Conservation (phyloP, 305 asterid species). For the Euphrasia arctica region DNA sequence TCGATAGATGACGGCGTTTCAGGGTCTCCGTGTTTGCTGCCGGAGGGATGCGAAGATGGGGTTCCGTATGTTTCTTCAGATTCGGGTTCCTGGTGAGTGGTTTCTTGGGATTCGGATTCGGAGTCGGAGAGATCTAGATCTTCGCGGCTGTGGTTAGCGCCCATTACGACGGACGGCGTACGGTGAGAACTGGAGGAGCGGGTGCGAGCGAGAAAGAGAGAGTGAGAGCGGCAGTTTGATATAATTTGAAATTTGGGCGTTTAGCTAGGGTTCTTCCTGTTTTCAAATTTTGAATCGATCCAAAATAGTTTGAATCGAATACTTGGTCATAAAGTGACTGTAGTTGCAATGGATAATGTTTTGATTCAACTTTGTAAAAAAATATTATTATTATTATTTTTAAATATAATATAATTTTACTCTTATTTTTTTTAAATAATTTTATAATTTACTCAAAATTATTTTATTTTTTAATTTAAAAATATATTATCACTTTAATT, state of each 20-base stretch:
- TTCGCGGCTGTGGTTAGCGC: constrained; percentile 79
- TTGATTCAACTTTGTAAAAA: too few relatives aligned
- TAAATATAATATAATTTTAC: too few relatives aligned
- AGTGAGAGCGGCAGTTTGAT: constrained; percentile 44
- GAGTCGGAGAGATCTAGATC: constrained; percentile 73
- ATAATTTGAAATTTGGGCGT: constrained; percentile 31
- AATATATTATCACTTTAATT: too few relatives aligned
- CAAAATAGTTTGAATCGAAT: too few relatives aligned
- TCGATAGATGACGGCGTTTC: constrained; percentile 71
- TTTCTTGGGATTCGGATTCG: constrained; percentile 54
- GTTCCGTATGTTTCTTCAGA: constrained; percentile 58
- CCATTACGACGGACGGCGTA: constrained; percentile 55
- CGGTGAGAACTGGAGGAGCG: not conserved
- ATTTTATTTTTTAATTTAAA: too few relatives aligned
- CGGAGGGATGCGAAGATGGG: constrained; percentile 57
- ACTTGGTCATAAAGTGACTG: too few relatives aligned
- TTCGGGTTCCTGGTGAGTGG: constrained; percentile 40
- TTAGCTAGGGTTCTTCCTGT: constrained; percentile 21
- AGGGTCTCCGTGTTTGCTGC: constrained; percentile 34
- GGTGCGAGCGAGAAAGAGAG: constrained; percentile 20
- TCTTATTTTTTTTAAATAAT: too few relatives aligned
- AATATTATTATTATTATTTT: too few relatives aligned
- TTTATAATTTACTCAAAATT: too few relatives aligned
- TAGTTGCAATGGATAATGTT: too few relatives aligned
- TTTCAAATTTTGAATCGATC: too few relatives aligned